Percentiles rank a stretch among this genome's conserved stretches.
phyloP scores from a whole-genome alignment of 331 rosid genomes.

The Dryas integrifolia region DNA sequence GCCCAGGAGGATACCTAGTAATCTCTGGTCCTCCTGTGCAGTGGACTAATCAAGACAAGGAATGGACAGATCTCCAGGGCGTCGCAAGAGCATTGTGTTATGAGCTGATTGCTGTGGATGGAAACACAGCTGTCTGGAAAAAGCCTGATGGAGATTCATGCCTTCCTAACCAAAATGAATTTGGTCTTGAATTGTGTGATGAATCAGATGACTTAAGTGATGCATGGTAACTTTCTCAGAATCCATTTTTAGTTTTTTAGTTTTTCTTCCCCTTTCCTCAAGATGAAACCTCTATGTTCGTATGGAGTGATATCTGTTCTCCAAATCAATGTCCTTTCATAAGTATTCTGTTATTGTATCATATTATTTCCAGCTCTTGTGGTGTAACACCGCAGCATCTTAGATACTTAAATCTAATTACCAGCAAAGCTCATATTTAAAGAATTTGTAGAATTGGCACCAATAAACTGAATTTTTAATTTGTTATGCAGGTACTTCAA shows the following conservation, averaged over 20 bases:
- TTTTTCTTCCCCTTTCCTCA: conserved; percentile 11
- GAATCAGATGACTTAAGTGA: conserved; percentile 70
- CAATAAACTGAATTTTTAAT: conserved; percentile 12
- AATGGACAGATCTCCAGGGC: conserved; percentile 96
- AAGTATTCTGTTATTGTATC: background rate
- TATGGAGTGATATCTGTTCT: conserved; percentile 1
- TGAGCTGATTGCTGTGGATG: conserved; percentile 87
- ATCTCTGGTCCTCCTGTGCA: conserved; percentile 98
- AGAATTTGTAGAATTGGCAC: conserved; percentile 20
- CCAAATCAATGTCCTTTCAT: background rate
- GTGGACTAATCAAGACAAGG: conserved; percentile 97
- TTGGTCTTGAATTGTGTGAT: conserved; percentile 71
- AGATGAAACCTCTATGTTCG: background rate
- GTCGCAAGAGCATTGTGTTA: conserved; percentile 93
- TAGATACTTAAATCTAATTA: background rate
- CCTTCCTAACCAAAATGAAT: conserved; percentile 81
- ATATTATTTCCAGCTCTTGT: background rate
- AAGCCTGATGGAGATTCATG: conserved; percentile 70
- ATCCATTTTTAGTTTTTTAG: conserved; percentile 15
- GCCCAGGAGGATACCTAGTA: conserved; percentile 89
- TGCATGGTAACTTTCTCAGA: conserved; percentile 66
- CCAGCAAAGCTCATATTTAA: conserved; percentile 5
- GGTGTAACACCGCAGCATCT: background rate
- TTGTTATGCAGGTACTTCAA: conserved; percentile 69
- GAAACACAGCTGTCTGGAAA: conserved; percentile 92